Percentiles rank a stretch among this genome's conserved stretches.
Evolutionary conservation across 2,329 filamentous ascomycete species (phyloP).

Genomic region (Chrysoporthe puriensis): DNA sequence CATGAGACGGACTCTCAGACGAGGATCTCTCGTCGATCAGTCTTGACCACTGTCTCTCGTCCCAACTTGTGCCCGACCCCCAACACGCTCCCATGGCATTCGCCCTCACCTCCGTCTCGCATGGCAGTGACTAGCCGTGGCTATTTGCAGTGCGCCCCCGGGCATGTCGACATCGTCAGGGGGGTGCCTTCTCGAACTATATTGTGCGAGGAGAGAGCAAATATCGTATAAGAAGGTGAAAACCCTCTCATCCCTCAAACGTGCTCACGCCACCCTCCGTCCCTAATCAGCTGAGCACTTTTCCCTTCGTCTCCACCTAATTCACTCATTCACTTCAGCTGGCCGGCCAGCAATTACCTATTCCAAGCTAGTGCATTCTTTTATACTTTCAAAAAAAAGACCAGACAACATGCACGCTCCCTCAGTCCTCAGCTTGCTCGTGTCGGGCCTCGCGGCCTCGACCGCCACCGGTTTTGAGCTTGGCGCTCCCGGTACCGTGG

Average conservation of each 20-base stretch:
- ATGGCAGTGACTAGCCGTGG: neutral
- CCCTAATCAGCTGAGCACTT: conserved; percentile 22
- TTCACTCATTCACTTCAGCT: conserved; percentile 12
- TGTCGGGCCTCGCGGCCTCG: conserved; percentile 25
- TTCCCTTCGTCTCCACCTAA: conserved; percentile 19
- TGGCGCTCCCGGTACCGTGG: conserved; percentile 17
- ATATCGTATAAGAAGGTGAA: conserved; percentile 22
- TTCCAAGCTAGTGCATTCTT: conserved; percentile 14
- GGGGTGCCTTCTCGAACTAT: neutral
- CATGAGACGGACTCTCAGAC: conserved; percentile 13
- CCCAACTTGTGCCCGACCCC: neutral
- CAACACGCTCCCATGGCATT: neutral
- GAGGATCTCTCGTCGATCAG: neutral
- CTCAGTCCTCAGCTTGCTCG: conserved; percentile 26
- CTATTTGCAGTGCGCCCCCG: neutral
- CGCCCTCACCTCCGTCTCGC: conserved; percentile 1
- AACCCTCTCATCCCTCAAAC: conserved; percentile 23
- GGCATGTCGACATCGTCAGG: neutral
- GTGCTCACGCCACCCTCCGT: conserved; percentile 26
- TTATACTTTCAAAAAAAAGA: conserved; percentile 4
- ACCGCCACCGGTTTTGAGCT: conserved; percentile 21
- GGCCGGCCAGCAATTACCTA: conserved; percentile 24
- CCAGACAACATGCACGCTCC: conserved; percentile 26
- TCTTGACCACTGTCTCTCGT: neutral
- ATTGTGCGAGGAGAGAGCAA: neutral